These are phyloP conservation scores for Leishmania lainsoni DNA, from an alignment of 208 protist species.

Conservation along the genomic window DNA sequence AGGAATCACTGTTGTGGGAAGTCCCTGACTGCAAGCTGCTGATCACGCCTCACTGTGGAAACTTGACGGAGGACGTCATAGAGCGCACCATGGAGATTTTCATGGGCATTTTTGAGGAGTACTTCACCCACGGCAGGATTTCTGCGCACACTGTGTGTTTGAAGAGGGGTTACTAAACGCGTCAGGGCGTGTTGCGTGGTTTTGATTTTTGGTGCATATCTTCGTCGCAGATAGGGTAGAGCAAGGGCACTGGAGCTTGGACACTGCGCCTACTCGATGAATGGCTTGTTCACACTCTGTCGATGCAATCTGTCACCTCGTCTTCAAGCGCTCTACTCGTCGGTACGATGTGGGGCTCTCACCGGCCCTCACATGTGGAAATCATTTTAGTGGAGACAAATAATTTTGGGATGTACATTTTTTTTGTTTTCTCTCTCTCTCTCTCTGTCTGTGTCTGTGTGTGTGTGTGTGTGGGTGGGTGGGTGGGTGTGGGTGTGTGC, in stretches of 20 bases:
- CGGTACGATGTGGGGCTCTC: too few species aligned
- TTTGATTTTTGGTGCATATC: background rate
- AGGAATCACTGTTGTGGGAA: too few species aligned
- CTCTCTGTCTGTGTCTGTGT: too few species aligned
- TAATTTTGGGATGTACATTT: constrained; percentile 49
- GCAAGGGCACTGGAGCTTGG: constrained; percentile 30
- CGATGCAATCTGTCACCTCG: too few species aligned
- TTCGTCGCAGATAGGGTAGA: constrained; percentile 4
- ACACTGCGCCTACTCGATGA: too few species aligned
- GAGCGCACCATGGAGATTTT: background rate
- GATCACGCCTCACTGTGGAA: background rate
- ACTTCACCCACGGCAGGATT: constrained; percentile 3
- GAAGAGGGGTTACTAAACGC: constrained; percentile 37
- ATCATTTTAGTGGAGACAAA: constrained; percentile 63
- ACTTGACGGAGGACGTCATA: background rate
- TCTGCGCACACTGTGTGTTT: constrained; percentile 39
- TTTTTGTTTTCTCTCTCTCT: too few species aligned
- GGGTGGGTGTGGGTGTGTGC: too few species aligned
- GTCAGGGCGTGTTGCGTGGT: too few species aligned
- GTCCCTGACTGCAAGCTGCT: background rate
- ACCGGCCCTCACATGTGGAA: too few species aligned
- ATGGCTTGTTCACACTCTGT: too few species aligned
- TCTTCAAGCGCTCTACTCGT: too few species aligned
- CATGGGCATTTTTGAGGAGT: constrained; percentile 5
- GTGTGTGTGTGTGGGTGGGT: too few species aligned